Evolutionary conservation across 2,329 filamentous ascomycete species (phyloP), one percentile per base, ranked within the genome.

Genomic region (Neonectria faginata): DNA sequence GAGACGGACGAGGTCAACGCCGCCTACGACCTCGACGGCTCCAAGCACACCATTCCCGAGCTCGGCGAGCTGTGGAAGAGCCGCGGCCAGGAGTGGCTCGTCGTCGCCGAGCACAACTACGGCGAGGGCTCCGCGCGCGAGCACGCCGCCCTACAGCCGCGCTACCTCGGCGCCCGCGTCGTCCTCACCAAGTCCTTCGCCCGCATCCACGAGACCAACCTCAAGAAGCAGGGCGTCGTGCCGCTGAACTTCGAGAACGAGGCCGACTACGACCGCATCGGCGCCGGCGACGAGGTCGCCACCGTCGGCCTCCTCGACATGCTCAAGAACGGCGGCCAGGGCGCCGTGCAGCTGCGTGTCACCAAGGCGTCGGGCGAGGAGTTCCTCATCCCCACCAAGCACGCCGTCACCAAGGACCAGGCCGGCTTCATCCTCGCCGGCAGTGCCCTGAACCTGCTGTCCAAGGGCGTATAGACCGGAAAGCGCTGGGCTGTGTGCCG

Each of bases 81-180:
- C 22, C 83, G 89, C 69, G 88, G 87, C 9, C 88, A 88, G 72
- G 88, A 92, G 67, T 99, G 96, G 96, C 87, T 98, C 62, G 94
- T 98, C 12, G 92, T 99, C 29, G 96, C 95, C 18, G 96, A 99
- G 83, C 93, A 97, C 82, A 99, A 99, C 86, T 97, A 97, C 82
- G 94, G 94, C 70, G 94, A 97, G 79, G 94, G 94, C 18, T 94
- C 91, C 56, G 93, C 94, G 2, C 88, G 94, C 69, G 94, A 97
- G 79, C 94, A 97, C 81, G 94, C 94, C 22, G 94, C 94, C 1
- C 84, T 97, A 39, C 94, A 97, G 79, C 94, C 94, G 2, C 87
- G 94, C n/a, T 97, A 94, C 81, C 89, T 97, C 2, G 94, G 94
- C 64, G 93, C 92, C 20, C 87, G 92, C 54, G 85, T 97, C 75